Evolutionary conservation across 164 flowering plant genomes (phyloP), one percentile per base, ranked within the genome.

Genomic region (Akebia trifoliata): DNA sequence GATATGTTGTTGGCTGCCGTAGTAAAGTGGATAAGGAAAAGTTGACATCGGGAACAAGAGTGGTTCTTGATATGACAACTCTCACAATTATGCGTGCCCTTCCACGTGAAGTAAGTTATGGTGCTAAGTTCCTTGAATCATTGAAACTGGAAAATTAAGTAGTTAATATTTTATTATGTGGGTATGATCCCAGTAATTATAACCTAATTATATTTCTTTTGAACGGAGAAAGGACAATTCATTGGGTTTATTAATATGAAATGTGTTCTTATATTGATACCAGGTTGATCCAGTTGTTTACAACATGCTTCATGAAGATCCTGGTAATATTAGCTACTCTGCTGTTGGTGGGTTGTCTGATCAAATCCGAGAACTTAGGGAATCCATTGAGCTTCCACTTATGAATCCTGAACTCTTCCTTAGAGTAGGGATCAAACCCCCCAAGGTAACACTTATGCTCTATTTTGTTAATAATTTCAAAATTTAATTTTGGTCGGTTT

Each of bases 261-360:
- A n/a, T 5, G 8, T 28, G 25, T 43, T 20, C 10, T 29, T 12
- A 30, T 43, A 18, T 56, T 43, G 50, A n/a, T 50, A 58, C 17
- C 69, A 93, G 98, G 99, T 93, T 59, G 93, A 93, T 76, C 99
- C 97, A n/a, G 90, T 90, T 74, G 96, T 93, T 4, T 90, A 90
- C 57, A 90, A 77, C 68, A 93, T 93, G 96, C 81, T 90, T 55
- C 97, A 90, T 64, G 96, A 90, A 77, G 99, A 93, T 70, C 99
- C 97, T 59, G 96, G 99, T 24, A 93, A 87, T 75, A 74, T 93
- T 46, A 90, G 97, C 73, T 93, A 90, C 67, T 93, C 95, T 43
- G 99, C 96, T 34, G 96, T 93, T 18, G 99, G 99, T 56, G 99
- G 99, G 5, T 70, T 93, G 54, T 81, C 87, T 28, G 99, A 90